phyloP scores from a whole-genome alignment of 2,329 filamentous ascomycete genomes.

The Hypoxylon sp. region DNA sequence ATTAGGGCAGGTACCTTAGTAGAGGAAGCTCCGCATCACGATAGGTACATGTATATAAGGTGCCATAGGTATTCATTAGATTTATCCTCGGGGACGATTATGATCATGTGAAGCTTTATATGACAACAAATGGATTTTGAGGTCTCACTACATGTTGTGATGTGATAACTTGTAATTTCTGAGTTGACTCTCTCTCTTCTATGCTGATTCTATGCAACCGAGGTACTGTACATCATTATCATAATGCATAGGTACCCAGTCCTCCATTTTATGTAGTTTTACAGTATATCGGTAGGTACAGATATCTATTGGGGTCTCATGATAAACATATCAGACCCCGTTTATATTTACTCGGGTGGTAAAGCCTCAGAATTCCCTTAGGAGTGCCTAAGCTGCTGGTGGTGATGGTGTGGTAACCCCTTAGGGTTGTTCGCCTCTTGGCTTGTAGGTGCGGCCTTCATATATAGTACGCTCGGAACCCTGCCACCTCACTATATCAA shows the following conservation, averaged over 20 bases:
- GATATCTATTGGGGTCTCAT: neutral
- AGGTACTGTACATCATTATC: slow-evolving; percentile 21
- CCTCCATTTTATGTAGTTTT: slow-evolving; percentile 2
- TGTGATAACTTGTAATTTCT: neutral
- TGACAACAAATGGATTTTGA: too few relatives aligned
- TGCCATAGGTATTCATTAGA: too few relatives aligned
- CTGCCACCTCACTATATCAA: neutral
- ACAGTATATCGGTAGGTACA: slow-evolving; percentile 10
- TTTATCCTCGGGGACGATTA: too few relatives aligned
- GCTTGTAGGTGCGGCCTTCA: neutral
- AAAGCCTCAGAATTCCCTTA: neutral
- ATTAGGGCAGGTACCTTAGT: slow-evolving; percentile 18
- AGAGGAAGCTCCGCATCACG: slow-evolving; percentile 1
- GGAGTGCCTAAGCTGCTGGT: neutral
- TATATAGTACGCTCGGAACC: neutral
- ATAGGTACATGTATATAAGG: too few relatives aligned
- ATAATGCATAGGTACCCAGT: slow-evolving; percentile 6
- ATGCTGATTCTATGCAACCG: slow-evolving; percentile 11
- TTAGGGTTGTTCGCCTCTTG: neutral
- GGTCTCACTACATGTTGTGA: too few relatives aligned
- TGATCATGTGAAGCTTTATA: too few relatives aligned
- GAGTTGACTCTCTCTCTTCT: slow-evolving; percentile 22
- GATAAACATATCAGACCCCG: neutral
- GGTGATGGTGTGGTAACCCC: neutral
- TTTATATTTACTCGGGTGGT: neutral